Evolutionary conservation across 2,329 filamentous ascomycete species (phyloP), one percentile per base, ranked within the genome.

Genomic region (Sporothrix humicola): DNA sequence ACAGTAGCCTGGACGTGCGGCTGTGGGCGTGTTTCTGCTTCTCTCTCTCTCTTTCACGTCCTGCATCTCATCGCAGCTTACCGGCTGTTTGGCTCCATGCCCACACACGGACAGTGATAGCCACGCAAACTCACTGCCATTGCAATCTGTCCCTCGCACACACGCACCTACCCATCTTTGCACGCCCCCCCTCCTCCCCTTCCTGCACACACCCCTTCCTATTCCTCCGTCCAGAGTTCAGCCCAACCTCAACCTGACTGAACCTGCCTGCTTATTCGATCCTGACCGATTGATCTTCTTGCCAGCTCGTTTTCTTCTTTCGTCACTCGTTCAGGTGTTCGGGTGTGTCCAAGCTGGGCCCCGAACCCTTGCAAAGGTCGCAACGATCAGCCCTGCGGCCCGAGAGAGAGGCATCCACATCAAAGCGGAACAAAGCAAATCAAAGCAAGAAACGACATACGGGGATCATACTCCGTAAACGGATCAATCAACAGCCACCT

Each of bases 371-470:
- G 59, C 59, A 63, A 63, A 63, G 17, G 37, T 37, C 23, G 56
- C 59, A 65, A 46, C 59, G 37, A 65, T 46, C 59, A 65, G 59
- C 59, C 59, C 37, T 65, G 10, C 59, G 59, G n/a, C 31, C 37
- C 31, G 5, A n/a, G 37, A 7, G 37, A 17, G n/a, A 65, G 56
- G 56, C 13, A 37, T 59, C 17, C 56, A 59, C 31, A 42, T 13
- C 26, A 37, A 42, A 42, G n/a, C n/a, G 13, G 59, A 63, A 44
- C 59, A n/a, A 63, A 56, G 20, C 20, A 31, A 61, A 6, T 17
- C 61, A 61, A 42, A 42, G 26, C 58, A 26, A n/a, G 31, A 26
- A 7, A 6, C 26, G 31, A 7, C 23, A 26, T 26, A 26, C 23
- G 31, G 31, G 31, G 31, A 7, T 37, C 31, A 37, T 37, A 37